Base-by-base conservation (phyloP, 31 red algal genomes). In the Odonthalia washingtoniensis region DNA sequence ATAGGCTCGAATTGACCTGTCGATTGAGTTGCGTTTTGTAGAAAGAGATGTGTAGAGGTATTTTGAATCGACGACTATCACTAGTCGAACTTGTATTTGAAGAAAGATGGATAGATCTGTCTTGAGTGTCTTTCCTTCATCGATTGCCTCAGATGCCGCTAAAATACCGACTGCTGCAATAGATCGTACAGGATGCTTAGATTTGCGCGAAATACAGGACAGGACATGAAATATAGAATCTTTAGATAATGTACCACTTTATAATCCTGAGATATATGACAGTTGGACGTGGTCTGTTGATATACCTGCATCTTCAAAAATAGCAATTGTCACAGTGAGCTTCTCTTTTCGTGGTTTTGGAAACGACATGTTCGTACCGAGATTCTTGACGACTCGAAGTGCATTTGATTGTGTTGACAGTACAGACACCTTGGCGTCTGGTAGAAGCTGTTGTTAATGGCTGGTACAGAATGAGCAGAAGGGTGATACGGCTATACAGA, bases 241-340 rank as follows among this genome's bases (percentile, higher is more conserved):
- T 43, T 17, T 30, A 1, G 30, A 2, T 2, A 82, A 37, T n/a
- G 61, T 39, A 1, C 78, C 78, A 67, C 39, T 46, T 1, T 65
- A 37, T 1, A 64, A 35, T 42, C 78, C 78, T 2, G 78, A 49
- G 42, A 82, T 38, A 68, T 39, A 82, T 27, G 40, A 53, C 1
- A 82, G 61, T 3, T 82, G 78, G 63, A 30, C 78, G 61, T 82
- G 65, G 37, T 82, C 78, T 2, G 36, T 5, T 2, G 1, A 24
- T 5, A 49, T 30, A 62, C 78, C 41, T 2, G 78, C 78, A 27
- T 82, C 57, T 46, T 2, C 61, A 38, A 82, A 82, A 9, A 82
- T 62, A 2, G 9, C 61, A 1, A 82, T 33, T 9, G 78, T 16
- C 0, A 44, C 34, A 42, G 9, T 65, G 1, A 26, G 3, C 26